Conservation (phyloP, 2,329 filamentous ascomycete genomes). For the Camillea tinctor region DNA sequence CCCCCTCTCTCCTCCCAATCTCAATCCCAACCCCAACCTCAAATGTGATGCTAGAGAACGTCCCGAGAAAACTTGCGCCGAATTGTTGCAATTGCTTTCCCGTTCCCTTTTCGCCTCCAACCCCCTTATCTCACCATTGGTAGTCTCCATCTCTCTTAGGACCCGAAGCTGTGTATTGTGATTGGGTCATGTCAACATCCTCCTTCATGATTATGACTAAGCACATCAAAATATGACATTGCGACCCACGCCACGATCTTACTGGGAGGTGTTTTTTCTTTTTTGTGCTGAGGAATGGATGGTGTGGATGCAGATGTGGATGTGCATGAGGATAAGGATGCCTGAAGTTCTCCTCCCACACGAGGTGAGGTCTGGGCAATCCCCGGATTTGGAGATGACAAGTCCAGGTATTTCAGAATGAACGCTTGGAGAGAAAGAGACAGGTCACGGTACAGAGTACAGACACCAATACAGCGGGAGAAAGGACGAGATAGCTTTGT, state of each 20-base stretch:
- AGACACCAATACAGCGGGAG: no score
- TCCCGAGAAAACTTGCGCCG: neutral
- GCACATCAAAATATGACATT: neutral
- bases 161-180: neutral
- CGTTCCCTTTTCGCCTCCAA: neutral
- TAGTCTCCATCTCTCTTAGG: neutral
- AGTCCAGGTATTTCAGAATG: slow-evolving; percentile 19
- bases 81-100: neutral
- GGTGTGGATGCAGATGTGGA: no score
- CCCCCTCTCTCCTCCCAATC: slow-evolving; percentile 1
- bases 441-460: neutral
- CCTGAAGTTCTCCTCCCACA: slow-evolving; percentile 6
- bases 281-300: neutral
- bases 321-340: no score
- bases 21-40: neutral
- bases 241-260: neutral
- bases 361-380: slow-evolving; percentile 6
- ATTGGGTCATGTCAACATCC: neutral
- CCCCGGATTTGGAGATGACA: slow-evolving; percentile 15
- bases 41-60: slow-evolving; percentile 4
- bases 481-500: slow-evolving; percentile 17
- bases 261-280: neutral
- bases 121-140: neutral
- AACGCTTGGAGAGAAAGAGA: slow-evolving; percentile 9
- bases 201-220: neutral